Evolutionary conservation across 805 yeast species (phyloP).

Genomic region (Barnettozyma sp.): DNA sequence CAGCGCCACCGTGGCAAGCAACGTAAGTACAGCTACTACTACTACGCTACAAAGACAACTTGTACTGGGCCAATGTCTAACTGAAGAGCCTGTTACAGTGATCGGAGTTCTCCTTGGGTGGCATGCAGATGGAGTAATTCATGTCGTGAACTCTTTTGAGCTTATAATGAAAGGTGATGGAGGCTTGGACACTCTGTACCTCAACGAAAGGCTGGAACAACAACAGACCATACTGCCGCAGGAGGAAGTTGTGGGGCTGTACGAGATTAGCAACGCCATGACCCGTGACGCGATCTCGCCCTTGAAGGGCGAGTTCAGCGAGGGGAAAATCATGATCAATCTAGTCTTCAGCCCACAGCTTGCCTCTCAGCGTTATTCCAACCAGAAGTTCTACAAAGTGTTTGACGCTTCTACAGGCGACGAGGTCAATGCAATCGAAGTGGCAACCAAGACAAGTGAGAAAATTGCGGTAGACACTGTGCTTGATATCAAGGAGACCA

Average conservation of each 20-base stretch:
- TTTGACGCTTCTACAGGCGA: slow-evolving; percentile 4
- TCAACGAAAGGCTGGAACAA: slow-evolving; percentile 10
- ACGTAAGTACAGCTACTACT: slow-evolving; percentile 1
- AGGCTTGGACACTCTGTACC: slow-evolving; percentile 5
- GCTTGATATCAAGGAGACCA: slow-evolving; percentile 9
- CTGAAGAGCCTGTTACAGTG: neutral
- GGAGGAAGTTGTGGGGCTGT: slow-evolving; percentile 12
- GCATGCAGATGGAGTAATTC: neutral
- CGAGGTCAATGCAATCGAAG: slow-evolving; percentile 7
- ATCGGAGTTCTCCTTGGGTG: slow-evolving; percentile 9
- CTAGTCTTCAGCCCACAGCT: slow-evolving; percentile 7
- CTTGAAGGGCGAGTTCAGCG: neutral
- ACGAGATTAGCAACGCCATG: slow-evolving; percentile 4
- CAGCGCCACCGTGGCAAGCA: slow-evolving; percentile 3
- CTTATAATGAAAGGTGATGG: slow-evolving; percentile 1
- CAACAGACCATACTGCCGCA: slow-evolving; percentile 9
- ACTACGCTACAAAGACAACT: neutral
- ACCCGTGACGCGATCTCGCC: neutral
- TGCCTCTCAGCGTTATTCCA: slow-evolving; percentile 8
- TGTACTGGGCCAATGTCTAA: too few species aligned
- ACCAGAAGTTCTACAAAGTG: slow-evolving; percentile 7
- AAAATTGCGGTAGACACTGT: slow-evolving; percentile 13
- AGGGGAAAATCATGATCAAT: neutral
- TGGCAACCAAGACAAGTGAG: slow-evolving; percentile 11
- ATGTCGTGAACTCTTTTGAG: slow-evolving; percentile 12